Evolutionary conservation across 257 asterid species (phyloP).

Genomic region (Prunella vulgaris): DNA sequence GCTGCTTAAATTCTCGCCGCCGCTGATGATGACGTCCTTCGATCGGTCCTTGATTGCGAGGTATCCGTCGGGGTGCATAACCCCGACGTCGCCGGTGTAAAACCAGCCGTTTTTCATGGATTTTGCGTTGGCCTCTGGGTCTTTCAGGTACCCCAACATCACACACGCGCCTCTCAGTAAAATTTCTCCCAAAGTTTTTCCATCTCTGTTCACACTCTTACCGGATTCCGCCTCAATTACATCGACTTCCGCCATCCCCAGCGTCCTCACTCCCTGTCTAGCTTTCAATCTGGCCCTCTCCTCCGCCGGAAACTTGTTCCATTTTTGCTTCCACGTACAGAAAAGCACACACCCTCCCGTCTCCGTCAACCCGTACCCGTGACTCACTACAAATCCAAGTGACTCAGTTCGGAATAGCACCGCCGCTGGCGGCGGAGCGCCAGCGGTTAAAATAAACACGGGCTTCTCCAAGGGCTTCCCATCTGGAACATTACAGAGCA

Average conservation of each 20-base stretch:
- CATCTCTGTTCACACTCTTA: constrained; percentile 46
- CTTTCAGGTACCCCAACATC: constrained; percentile 67
- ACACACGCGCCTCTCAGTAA: constrained; percentile 52
- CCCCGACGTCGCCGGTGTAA: constrained; percentile 77
- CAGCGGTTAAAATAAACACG: constrained; percentile 56
- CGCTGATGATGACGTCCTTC: constrained; percentile 74
- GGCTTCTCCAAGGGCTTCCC: constrained; percentile 28
- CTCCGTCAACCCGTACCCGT: constrained; percentile 81
- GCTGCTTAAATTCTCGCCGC: constrained; percentile 84
- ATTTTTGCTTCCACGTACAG: constrained; percentile 59
- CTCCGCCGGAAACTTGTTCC: constrained; percentile 56
- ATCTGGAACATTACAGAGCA: constrained; percentile 40
- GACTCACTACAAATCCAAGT: constrained; percentile 55
- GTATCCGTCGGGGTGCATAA: constrained; percentile 77
- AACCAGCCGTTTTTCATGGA: constrained; percentile 65
- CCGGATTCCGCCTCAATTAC: constrained; percentile 49
- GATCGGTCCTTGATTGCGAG: constrained; percentile 71
- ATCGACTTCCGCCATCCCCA: constrained; percentile 49
- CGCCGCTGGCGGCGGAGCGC: constrained; percentile 77
- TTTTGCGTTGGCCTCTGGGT: constrained; percentile 48
- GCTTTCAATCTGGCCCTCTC: constrained; percentile 67
- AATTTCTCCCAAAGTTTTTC: constrained; percentile 48
- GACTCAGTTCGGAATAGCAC: constrained; percentile 56
- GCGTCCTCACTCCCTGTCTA: constrained; percentile 62
- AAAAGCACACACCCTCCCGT: constrained; percentile 57